These are phyloP conservation scores for Trichoderma afroharzianum DNA, from an alignment of 2,329 filamentous ascomycete species.

Conservation along the genomic window DNA sequence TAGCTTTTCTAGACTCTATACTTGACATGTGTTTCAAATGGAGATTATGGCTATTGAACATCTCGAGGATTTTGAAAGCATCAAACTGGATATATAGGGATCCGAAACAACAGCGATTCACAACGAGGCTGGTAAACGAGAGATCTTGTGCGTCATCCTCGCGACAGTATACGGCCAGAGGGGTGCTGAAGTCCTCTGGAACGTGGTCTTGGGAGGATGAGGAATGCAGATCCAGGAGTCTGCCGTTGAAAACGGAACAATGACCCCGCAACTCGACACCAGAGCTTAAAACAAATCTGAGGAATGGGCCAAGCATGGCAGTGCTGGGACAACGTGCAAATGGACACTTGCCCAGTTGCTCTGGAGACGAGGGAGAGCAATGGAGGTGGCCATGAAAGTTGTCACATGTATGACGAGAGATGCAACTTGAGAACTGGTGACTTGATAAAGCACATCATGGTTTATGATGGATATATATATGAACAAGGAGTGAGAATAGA, in stretches of 20 bases:
- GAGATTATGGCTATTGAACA: not conserved
- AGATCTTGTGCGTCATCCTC: not conserved
- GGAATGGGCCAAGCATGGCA: conserved; percentile 3
- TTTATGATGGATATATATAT: not conserved
- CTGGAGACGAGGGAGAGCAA: not conserved
- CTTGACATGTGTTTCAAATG: not conserved
- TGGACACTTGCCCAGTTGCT: not conserved
- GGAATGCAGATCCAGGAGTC: conserved; percentile 7
- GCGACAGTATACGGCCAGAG: not conserved
- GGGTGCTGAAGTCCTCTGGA: not conserved
- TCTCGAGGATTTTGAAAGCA: not conserved
- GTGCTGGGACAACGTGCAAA: not conserved
- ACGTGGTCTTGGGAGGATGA: not conserved
- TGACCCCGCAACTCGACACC: not conserved
- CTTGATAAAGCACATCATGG: not conserved
- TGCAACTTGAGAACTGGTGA: not conserved
- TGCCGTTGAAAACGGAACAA: conserved; percentile 10
- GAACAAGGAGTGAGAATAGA: not conserved
- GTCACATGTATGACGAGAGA: not conserved
- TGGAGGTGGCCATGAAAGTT: not conserved
- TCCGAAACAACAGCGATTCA: conserved; percentile 13
- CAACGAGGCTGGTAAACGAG: not conserved
- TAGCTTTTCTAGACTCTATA: conserved; percentile 4
- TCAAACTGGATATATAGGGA: not conserved
- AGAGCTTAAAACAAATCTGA: not conserved